Base-by-base conservation (phyloP, 176 grass and related monocot genomes). In the Dendrocalamus sinicus region DNA sequence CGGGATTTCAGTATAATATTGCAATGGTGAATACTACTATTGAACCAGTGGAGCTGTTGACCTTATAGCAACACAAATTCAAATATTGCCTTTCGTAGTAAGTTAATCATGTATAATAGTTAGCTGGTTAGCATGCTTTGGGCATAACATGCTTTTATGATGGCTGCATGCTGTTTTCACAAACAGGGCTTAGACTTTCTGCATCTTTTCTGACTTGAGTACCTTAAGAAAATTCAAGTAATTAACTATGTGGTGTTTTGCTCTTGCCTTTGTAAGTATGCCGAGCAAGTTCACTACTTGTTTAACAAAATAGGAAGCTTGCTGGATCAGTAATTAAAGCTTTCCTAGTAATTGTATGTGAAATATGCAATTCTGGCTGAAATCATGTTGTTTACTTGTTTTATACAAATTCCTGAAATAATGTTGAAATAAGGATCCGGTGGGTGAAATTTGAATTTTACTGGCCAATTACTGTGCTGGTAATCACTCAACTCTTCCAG, bases 151-250 rank as follows among this genome's bases (percentile, higher is more conserved):
- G 10, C 14, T 40, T 41, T 30, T 50, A 14, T 51, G 1, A 54
- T 45, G 28, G 12, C 12, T 79, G 76, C 47, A 19, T 62, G 37
- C 10, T 54, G 37, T 73, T 86, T 71, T 19, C 45, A 19, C 15
- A 39, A 65, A 55, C n/a, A 39, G 62, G 15, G 26, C 28, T 16
- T 35, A 59, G 13, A 35, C 12, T 3, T n/a, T 14, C 17, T 67
- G 46, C 28, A 28, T 35, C 61, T 80, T 78, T 47, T 39, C 46
- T 53, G 12, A 68, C 12, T 51, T 67, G 11, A 23, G 46, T 68
- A 68, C 53, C 62, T 68, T 81, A 9, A 80, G 54, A 30, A 78
- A 41, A 80, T 70, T 39, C 20, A 40, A 70, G 44, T 79, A 50
- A 26, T 41, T 53, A 43, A 50, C 32, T 55, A 26, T 69, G 45